A percentile compares a stretch with the other conserved stretches of the same genome.
phyloP scores from a whole-genome alignment of 2,329 filamentous ascomycete genomes.

The Didymella keratinophila region DNA sequence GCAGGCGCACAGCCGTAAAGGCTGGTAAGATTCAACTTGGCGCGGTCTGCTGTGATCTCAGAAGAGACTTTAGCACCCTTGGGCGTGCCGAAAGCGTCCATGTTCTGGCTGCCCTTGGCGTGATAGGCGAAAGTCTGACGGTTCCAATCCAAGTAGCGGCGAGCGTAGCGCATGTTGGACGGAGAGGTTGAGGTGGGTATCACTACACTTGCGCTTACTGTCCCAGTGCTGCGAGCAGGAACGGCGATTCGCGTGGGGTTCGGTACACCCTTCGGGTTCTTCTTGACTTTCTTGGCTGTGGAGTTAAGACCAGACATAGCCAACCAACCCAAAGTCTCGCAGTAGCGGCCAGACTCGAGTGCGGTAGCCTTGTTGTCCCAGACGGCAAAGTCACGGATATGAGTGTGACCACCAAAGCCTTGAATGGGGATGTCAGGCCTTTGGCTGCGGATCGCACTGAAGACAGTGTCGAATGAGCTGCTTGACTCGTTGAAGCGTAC shows the following conservation, averaged over 20 bases:
- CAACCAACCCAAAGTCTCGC: conserved; percentile 72
- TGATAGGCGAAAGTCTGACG: conserved; percentile 71
- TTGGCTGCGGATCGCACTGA: conserved; percentile 65
- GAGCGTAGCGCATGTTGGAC: conserved; percentile 58
- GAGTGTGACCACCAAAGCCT: conserved; percentile 70
- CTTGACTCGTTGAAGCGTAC: conserved; percentile 57
- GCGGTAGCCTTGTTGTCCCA: conserved; percentile 69
- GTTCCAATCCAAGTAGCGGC: conserved; percentile 74
- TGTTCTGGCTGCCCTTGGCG: conserved; percentile 58
- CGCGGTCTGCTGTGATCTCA: conserved; percentile 60
- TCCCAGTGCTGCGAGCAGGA: conserved; percentile 40
- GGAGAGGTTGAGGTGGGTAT: conserved; percentile 45
- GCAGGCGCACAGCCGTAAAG: conserved; percentile 68
- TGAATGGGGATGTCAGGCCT: conserved; percentile 68
- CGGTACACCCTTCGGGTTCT: conserved; percentile 53
- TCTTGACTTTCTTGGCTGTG: conserved; percentile 54
- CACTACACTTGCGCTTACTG: conserved; percentile 35
- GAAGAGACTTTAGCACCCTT: conserved; percentile 58
- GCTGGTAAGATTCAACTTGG: conserved; percentile 63
- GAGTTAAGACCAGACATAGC: conserved; percentile 67
- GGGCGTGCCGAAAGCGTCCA: conserved; percentile 58
- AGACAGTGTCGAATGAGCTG: conserved; percentile 59
- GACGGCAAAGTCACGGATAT: conserved; percentile 70
- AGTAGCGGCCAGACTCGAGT: conserved; percentile 70
- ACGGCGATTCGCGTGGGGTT: conserved; percentile 52